These are phyloP conservation scores for Anthracocystis panici-leucophaei DNA, from an alignment of 1,284 basidiomycete species.

Conservation along the genomic window DNA sequence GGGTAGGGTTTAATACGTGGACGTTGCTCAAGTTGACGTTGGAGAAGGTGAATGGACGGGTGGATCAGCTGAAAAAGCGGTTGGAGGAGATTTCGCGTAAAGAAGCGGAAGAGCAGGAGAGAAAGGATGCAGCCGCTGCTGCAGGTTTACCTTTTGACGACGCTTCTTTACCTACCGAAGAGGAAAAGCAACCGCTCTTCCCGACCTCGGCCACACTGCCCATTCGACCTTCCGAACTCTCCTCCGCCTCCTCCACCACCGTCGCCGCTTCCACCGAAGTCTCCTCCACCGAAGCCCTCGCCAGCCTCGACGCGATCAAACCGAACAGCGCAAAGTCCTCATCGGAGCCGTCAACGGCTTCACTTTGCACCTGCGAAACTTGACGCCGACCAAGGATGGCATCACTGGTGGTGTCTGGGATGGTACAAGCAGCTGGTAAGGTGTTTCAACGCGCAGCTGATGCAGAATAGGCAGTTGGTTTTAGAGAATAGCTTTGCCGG, in stretches of 20 bases:
- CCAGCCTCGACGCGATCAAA: conserved; percentile 59
- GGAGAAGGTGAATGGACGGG: conserved; percentile 68
- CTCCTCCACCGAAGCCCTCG: conserved; percentile 45
- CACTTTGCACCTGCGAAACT: conserved; percentile 25
- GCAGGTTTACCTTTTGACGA: conserved; percentile 38
- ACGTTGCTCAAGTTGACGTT: conserved; percentile 59
- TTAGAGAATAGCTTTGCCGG: conserved; percentile 51
- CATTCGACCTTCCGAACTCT: conserved; percentile 9
- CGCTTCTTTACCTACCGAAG: conserved; percentile 3
- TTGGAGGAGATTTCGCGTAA: conserved; percentile 49
- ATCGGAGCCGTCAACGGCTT: conserved; percentile 52
- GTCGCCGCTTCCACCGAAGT: conserved; percentile 4
- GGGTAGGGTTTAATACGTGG: conserved; percentile 65
- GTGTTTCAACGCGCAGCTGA: conserved; percentile 50
- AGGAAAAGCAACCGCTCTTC: conserved; percentile 48
- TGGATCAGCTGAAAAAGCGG: conserved; percentile 63
- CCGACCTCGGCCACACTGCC: conserved; percentile 46
- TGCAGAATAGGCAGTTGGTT: conserved; percentile 55
- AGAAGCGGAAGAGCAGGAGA: conserved; percentile 50
- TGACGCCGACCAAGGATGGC: conserved; percentile 40
- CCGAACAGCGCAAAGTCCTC: conserved; percentile 67
- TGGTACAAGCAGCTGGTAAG: conserved; percentile 60
- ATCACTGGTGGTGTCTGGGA: conserved; percentile 60
- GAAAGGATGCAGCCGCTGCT: conserved; percentile 47
- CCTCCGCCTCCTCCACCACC: conserved; percentile 6